Evolutionary conservation across 2,329 filamentous ascomycete genomes (phyloP).

Genomic region (Rugonectria rugulosa): DNA sequence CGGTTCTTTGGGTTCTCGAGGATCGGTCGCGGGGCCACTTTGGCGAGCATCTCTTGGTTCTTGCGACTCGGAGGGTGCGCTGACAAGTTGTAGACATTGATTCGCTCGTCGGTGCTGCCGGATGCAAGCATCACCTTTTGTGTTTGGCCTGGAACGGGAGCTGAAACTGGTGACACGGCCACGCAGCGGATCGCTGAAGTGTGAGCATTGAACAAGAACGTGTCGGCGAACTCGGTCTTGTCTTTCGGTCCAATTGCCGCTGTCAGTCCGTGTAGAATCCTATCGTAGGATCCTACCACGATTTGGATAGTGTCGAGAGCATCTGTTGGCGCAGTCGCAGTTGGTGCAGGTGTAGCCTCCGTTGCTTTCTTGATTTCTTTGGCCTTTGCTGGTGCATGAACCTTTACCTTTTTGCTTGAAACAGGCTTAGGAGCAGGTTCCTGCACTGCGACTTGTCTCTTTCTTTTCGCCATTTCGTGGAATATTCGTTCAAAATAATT

Average conservation of each 20-base stretch:
- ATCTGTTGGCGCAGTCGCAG: constrained; percentile 23
- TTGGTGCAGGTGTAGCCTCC: constrained; percentile 36
- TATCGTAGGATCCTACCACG: constrained; percentile 91
- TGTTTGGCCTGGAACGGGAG: constrained; percentile 64
- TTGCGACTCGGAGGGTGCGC: constrained; percentile 67
- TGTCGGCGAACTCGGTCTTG: constrained; percentile 79
- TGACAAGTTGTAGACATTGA: constrained; percentile 93
- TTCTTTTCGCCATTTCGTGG: constrained; percentile 58
- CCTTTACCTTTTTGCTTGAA: constrained; percentile 41
- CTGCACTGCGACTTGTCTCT: constrained; percentile 49
- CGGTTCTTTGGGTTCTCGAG: constrained; percentile 87
- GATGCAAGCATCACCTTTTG: constrained; percentile 90
- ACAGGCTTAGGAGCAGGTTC: constrained; percentile 31
- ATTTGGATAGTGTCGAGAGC: constrained; percentile 76
- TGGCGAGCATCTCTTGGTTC: constrained; percentile 67
- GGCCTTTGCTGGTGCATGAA: constrained; percentile 18
- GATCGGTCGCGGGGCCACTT: constrained; percentile 75
- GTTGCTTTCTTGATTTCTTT: constrained; percentile 11
- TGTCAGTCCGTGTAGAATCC: constrained; percentile 87
- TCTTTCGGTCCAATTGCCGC: constrained; percentile 64
- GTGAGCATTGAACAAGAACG: constrained; percentile 95
- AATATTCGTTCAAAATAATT: constrained; percentile 22
- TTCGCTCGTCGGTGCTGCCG: constrained; percentile 89
- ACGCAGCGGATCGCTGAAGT: constrained; percentile 88
- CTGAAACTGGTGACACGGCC: constrained; percentile 80